Base-by-base conservation (phyloP, 2,329 filamentous ascomycete species). In the Aureobasidium sp. region DNA sequence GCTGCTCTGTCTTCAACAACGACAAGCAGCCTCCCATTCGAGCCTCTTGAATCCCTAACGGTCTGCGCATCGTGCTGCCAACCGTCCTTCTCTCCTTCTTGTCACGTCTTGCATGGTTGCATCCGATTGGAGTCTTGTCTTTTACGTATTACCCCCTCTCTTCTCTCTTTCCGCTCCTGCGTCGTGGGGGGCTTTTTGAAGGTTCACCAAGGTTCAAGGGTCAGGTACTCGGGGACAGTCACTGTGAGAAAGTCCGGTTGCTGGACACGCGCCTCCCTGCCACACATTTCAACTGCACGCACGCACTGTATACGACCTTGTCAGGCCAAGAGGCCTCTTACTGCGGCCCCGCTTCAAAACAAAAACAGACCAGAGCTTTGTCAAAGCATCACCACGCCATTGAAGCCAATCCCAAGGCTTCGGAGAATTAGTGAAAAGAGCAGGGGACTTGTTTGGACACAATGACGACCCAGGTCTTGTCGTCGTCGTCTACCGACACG, bases 341-440 rank as follows among this genome's bases (percentile, higher is more conserved):
- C 9, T 50, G 15, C 15, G 15, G 30, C 25, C 16, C 16, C 30
- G 48, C 13, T 37, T 41, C 49, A 21, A 30, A 11, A 34, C 13
- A 50, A 50, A n/a, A 53, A 15, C 34, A 54, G 50, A 54, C 36
- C 50, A 54, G 50, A 54, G 50, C 36, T 42, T 54, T 54, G 50
- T 42, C 15, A 41, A 30, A 25, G 11, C 32, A 54, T 54, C 50
- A 30, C 15, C 50, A 29, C 42, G 45, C 34, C 29, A 62, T 54
- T 57, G 58, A 41, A 27, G 41, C 41, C 44, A 48, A 50, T 45
- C 45, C 44, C 32, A 49, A 55, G 50, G 32, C 37, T 54, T 54
- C 49, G 49, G 50, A 21, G 37, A 63, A 63, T 50, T 62, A 53
- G 30, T 21, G 21, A 32, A 48, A 64, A 30, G 59, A 62, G 59